A percentile compares a stretch with the other conserved stretches of the same genome.
phyloP scores from a whole-genome alignment of 2,329 filamentous ascomycete genomes.

The Teratosphaeria destructans region DNA sequence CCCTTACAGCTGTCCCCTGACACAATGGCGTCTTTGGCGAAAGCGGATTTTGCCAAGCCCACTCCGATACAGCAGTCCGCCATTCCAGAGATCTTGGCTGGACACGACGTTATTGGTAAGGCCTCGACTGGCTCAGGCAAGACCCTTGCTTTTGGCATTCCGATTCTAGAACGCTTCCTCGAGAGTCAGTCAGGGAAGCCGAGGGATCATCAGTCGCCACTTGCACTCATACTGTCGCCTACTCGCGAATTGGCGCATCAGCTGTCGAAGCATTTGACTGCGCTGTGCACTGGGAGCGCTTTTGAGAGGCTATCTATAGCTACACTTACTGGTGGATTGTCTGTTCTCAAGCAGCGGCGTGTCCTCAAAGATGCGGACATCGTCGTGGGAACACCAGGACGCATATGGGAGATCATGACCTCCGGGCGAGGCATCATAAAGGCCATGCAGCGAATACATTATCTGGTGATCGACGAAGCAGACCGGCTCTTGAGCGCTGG shows the following conservation, averaged over 20 bases:
- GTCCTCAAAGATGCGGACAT: slow-evolving; percentile 77
- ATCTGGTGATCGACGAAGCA: slow-evolving; percentile 86
- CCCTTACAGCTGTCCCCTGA: slow-evolving; percentile 61
- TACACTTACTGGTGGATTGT: slow-evolving; percentile 82
- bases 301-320: slow-evolving; percentile 56
- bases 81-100: slow-evolving; percentile 72
- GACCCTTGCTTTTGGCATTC: slow-evolving; percentile 87
- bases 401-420: slow-evolving; percentile 88
- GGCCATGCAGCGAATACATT: slow-evolving; percentile 63
- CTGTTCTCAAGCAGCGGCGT: slow-evolving; percentile 88
- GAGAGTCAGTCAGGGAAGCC: slow-evolving; percentile 25
- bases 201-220: slow-evolving; percentile 34
- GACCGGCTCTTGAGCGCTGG: slow-evolving; percentile 85
- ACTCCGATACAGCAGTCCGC: slow-evolving; percentile 70
- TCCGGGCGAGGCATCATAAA: slow-evolving; percentile 58
- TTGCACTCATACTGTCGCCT: slow-evolving; percentile 76
- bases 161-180: slow-evolving; percentile 78
- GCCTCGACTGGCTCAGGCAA: slow-evolving; percentile 95
- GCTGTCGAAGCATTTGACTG: slow-evolving; percentile 69
- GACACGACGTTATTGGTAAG: slow-evolving; percentile 89
- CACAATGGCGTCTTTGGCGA: slow-evolving; percentile 63
- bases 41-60: slow-evolving; percentile 68
- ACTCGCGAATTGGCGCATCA: slow-evolving; percentile 93
- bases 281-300: slow-evolving; percentile 57
- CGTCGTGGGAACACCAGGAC: slow-evolving; percentile 73